phyloP scores from a whole-genome alignment of 495 filamentous ascomycete genomes.

The Penicillium riverlandense region DNA sequence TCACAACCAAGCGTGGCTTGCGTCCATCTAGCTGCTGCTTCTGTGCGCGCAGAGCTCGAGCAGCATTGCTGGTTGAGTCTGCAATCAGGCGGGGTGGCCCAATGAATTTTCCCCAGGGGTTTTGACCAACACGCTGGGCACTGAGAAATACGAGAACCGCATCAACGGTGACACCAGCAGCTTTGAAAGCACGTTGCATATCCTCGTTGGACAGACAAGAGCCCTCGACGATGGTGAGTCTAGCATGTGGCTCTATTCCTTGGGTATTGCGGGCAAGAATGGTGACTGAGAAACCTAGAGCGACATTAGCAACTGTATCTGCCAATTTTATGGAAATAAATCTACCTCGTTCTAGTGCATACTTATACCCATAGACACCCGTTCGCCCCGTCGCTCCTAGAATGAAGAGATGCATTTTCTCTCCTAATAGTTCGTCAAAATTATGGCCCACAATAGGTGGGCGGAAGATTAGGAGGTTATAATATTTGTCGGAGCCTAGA shows the following conservation, averaged over 20 bases:
- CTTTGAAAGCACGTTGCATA: conserved; percentile 3
- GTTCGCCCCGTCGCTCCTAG: conserved; percentile 4
- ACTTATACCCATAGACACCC: conserved; percentile 1
- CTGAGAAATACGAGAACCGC: conserved; percentile 1
- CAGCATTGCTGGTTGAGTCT: background rate
- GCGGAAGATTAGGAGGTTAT: too few relatives aligned
- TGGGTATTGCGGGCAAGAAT: too few relatives aligned
- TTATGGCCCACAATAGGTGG: too few relatives aligned
- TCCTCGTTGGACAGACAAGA: conserved; percentile 1
- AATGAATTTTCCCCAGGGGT: conserved; percentile 7
- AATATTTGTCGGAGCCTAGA: too few relatives aligned
- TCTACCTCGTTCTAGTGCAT: conserved; percentile 5
- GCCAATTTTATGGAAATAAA: background rate
- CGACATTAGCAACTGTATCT: too few relatives aligned
- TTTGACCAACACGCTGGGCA: background rate
- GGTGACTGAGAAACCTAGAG: too few relatives aligned
- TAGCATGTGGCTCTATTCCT: too few relatives aligned
- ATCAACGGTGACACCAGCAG: conserved; percentile 1
- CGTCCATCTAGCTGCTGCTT: background rate
- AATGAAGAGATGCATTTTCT: conserved; percentile 6
- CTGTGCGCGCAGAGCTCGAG: background rate
- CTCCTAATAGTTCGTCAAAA: too few relatives aligned
- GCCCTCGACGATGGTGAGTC: conserved; percentile 3
- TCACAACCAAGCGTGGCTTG: conserved; percentile 5
- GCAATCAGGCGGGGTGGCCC: conserved; percentile 3